Evolutionary conservation across 2,329 filamentous ascomycete species (phyloP).

Genomic region (Coniochaeta hoffmannii): DNA sequence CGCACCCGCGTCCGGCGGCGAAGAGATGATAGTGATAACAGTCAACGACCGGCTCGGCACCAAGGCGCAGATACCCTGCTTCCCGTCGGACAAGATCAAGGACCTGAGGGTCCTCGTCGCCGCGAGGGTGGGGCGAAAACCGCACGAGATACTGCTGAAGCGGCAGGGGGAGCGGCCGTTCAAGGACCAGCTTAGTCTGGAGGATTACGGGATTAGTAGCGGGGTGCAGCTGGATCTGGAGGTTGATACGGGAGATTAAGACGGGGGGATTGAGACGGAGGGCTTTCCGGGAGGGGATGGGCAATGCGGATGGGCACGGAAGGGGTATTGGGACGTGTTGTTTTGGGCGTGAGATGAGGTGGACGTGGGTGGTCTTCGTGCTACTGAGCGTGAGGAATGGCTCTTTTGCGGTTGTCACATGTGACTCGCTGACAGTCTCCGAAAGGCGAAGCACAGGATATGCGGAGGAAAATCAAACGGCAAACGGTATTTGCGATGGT

Average conservation of each 20-base stretch:
- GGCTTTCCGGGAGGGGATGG: not conserved
- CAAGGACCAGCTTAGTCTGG: conserved; percentile 80
- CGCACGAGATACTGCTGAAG: conserved; percentile 87
- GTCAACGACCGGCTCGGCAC: conserved; percentile 94
- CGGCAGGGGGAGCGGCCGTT: conserved; percentile 89
- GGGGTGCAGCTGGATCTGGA: conserved; percentile 66
- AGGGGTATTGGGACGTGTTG: not conserved
- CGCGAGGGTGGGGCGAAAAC: conserved; percentile 77
- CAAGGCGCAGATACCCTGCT: conserved; percentile 87
- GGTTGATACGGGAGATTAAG: conserved; percentile 53
- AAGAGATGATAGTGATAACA: conserved; percentile 89
- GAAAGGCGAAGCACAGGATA: too few relatives aligned
- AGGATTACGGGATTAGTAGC: conserved; percentile 91
- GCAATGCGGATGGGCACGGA: not conserved
- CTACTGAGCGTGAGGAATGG: not conserved
- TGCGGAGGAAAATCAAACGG: not conserved
- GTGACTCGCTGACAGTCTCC: not conserved
- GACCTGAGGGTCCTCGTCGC: conserved; percentile 90
- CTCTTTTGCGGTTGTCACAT: not conserved
- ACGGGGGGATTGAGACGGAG: not conserved
- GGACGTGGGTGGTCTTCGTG: not conserved
- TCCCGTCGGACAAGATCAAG: conserved; percentile 75
- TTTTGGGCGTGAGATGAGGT: not conserved
- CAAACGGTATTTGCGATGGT: not conserved
- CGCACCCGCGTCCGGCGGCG: conserved; percentile 20